Base-by-base conservation (phyloP, 805 yeast genomes). In the Lipomyces sp. region DNA sequence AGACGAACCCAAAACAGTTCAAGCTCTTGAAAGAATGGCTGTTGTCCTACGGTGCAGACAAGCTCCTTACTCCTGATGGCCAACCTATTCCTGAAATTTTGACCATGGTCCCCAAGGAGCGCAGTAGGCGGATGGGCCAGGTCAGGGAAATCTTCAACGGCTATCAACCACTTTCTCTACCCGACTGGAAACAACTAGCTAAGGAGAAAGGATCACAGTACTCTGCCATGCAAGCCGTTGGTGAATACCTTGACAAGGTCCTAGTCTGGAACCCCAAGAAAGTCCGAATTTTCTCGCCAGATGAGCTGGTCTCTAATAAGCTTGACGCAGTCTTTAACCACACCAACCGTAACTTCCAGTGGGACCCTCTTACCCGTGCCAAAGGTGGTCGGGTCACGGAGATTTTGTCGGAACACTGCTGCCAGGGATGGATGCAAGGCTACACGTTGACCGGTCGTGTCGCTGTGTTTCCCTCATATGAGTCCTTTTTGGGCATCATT, bases 341-440 rank as follows among this genome's bases (percentile, higher is more conserved):
- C 65, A 62, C 71, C 10, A 57, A 33, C 33, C 67, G 71, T 30
- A 59, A 65, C 57, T 63, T 65, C 66, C 71, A 67, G 60, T 64
- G 65, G 65, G 71, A 64, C 48, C 69, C 71, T 30, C 63, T 50
- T 60, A 65, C 65, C 11, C 67, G 67, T 37, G 59, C 60, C 50
- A 63, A 63, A 53, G 69, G 69, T 18, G 72, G 72, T 13, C 72
- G 72, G 13, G 72, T 70, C 6, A 68, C 68, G 10, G 72, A 70
- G 63, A 64, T 70, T 15, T 59, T 70, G 62, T 63, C 69, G 13
- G 72, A 70, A 66, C 72, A 70, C 35, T 61, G 67, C 39, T 70
- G 72, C 62, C 65, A 70, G 66, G 72, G 72, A 10, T 68, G 71
- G 69, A 60, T 70, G 69, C 71, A 70, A 57, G 72, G 72, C 11